Conservation (phyloP, 768 basidiomycete species). For the Suillus clintonianus region DNA sequence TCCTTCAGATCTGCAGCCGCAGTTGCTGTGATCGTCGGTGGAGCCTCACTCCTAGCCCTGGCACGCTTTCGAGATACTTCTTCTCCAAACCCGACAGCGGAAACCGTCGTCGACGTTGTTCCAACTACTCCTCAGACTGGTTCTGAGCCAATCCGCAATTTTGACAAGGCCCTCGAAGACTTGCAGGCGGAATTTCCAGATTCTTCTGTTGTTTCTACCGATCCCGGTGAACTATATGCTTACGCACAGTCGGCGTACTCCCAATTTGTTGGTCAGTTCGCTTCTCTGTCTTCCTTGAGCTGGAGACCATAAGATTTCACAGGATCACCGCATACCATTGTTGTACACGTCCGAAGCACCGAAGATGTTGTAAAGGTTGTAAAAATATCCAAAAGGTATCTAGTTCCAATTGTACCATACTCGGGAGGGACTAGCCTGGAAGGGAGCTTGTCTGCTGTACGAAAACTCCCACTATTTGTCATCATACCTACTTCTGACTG, state of each 20-base stretch:
- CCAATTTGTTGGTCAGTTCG: constrained; percentile 49
- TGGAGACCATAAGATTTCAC: neutral
- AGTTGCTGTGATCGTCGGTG: constrained; percentile 8
- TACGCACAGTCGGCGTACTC: constrained; percentile 68
- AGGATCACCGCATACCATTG: constrained; percentile 29
- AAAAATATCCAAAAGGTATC: constrained; percentile 65
- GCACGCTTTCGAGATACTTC: neutral
- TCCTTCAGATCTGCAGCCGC: neutral
- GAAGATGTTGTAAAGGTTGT: constrained; percentile 80
- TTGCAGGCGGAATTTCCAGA: constrained; percentile 44
- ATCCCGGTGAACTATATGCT: constrained; percentile 48
- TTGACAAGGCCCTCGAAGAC: constrained; percentile 50
- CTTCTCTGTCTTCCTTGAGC: constrained; percentile 33
- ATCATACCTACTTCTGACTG: neutral
- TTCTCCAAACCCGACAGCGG: neutral
- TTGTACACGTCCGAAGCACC: constrained; percentile 61
- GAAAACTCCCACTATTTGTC: constrained; percentile 9
- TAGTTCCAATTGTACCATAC: constrained; percentile 75
- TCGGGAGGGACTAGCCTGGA: constrained; percentile 84
- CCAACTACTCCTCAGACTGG: neutral
- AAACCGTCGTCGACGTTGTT: neutral
- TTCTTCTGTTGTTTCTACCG: constrained; percentile 46
- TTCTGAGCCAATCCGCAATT: constrained; percentile 18
- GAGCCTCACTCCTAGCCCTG: constrained; percentile 9
- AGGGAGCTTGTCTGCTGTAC: constrained; percentile 75